Evolutionary conservation across 345 rosid genomes (phyloP), one percentile per base, ranked within the genome.

Genomic region (Garcia nutans): DNA sequence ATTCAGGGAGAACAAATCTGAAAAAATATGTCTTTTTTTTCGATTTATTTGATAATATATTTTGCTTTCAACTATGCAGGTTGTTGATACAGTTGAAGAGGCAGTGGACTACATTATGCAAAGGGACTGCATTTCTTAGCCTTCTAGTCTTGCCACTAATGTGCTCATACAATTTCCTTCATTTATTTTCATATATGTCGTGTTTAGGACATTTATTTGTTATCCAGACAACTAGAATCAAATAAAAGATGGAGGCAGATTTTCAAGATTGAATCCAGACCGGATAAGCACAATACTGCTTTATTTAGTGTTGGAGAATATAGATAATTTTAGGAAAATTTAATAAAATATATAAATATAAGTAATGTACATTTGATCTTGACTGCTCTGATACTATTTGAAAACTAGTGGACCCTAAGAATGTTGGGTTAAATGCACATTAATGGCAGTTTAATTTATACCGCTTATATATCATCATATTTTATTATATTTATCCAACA

Each of bases 71-170:
- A 65, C 2, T 50, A 2, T 41, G 74, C 79, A 87, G 87, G 88
- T 85, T 19, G 87, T 87, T 9, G 82, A 85, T 70, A 80, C 88
- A 8, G 88, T 87, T 37, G 86, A 80, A 65, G 86, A 82, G 79
- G 90, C 87, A 20, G 86, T 87, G 62, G 87, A 87, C 65, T 84
- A 70, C 58, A 84, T 87, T 50, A 78, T 85, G 74, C 71, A 69
- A 75, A 81, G 70, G 78, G 88, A 85, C 68, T 37, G 47, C 26
- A 28, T 13, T 52, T 67, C 76, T 45, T 79, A 79, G 71, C 16
- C 17, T 47, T 23, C 19, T 37, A 37, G 41, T 5, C 6, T 7
- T 57, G 26, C 59, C 12, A 3, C 22, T 17, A 54, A 54, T 17
- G 16, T 5, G n/a, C 22, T 17, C 22, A 16, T 17, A 54, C 12